A percentile compares a stretch with the other conserved stretches of the same genome.
Evolutionary conservation across 2,329 filamentous ascomycete species (phyloP).

Genomic region (Monilinia aucupariae): DNA sequence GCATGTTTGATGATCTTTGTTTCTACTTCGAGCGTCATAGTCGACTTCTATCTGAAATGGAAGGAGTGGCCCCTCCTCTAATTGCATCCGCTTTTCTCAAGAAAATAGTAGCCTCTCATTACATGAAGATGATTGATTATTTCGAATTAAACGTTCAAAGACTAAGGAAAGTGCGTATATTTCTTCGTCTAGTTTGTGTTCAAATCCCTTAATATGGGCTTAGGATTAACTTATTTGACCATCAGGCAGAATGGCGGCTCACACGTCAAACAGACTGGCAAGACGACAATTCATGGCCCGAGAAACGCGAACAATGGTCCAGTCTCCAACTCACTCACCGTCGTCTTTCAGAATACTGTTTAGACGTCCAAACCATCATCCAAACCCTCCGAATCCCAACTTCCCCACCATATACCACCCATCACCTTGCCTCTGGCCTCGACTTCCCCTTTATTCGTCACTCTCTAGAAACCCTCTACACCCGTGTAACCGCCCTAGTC

Average conservation of each 20-base stretch:
- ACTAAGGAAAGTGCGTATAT: not conserved
- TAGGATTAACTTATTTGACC: not conserved
- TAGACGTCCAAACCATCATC: not conserved
- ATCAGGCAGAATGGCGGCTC: not conserved
- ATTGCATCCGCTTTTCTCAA: constrained; percentile 10
- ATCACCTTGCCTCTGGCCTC: not conserved
- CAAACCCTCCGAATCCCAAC: not conserved
- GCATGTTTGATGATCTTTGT: constrained; percentile 18
- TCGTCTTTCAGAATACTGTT: constrained; percentile 2
- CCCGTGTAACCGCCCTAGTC: not conserved
- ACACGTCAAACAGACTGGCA: not conserved
- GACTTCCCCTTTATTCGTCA: not conserved
- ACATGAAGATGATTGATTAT: constrained; percentile 18
- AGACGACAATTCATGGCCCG: not conserved
- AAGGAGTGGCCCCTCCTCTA: not conserved
- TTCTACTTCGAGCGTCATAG: constrained; percentile 18
- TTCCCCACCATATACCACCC: not conserved
- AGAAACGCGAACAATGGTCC: not conserved
- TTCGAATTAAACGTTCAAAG: constrained; percentile 1
- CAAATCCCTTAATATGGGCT: no score
- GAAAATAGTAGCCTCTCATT: constrained; percentile 16
- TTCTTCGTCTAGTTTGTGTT: no score
- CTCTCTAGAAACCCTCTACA: not conserved
- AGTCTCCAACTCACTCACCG: not conserved
- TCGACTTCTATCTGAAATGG: not conserved